These are phyloP conservation scores for Trametes cubensis DNA, from an alignment of 768 basidiomycete species.

Conservation along the genomic window DNA sequence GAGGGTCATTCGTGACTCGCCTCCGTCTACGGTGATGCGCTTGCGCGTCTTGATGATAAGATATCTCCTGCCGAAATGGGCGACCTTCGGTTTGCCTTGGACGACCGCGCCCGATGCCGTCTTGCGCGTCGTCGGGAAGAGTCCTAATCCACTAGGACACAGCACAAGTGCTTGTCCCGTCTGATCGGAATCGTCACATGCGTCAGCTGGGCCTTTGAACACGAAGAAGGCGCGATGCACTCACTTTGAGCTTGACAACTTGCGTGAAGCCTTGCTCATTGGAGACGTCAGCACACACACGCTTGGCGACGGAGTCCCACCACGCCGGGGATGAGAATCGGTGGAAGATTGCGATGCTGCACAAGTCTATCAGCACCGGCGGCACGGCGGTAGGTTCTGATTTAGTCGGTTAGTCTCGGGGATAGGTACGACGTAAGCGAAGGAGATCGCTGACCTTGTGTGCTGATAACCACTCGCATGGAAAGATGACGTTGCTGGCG, in stretches of 20 bases:
- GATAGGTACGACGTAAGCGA: background rate
- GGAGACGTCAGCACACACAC: conserved; percentile 66
- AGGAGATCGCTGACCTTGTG: conserved; percentile 53
- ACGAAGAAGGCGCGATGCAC: conserved; percentile 1
- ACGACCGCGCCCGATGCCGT: background rate
- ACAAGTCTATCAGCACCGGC: conserved; percentile 65
- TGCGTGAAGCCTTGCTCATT: conserved; percentile 63
- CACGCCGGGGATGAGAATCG: conserved; percentile 76
- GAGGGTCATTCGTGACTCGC: conserved; percentile 21
- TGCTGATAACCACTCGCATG: conserved; percentile 74
- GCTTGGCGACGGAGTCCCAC: conserved; percentile 71
- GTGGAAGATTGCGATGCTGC: conserved; percentile 66
- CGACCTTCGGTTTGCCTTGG: conserved; percentile 15
- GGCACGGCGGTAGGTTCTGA: conserved; percentile 76
- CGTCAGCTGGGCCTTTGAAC: background rate
- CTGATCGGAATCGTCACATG: conserved; percentile 36
- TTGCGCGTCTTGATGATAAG: conserved; percentile 25
- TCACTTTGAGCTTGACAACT: conserved; percentile 65
- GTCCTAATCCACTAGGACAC: conserved; percentile 55
- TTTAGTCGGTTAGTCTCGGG: background rate
- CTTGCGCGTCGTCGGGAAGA: conserved; percentile 9
- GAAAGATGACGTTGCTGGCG: conserved; percentile 73
- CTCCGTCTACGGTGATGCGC: conserved; percentile 26
- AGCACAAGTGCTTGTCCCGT: conserved; percentile 74
- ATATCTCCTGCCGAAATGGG: conserved; percentile 26